phyloP scores from a whole-genome alignment of 768 basidiomycete species.

The Trametes sanguinea region DNA sequence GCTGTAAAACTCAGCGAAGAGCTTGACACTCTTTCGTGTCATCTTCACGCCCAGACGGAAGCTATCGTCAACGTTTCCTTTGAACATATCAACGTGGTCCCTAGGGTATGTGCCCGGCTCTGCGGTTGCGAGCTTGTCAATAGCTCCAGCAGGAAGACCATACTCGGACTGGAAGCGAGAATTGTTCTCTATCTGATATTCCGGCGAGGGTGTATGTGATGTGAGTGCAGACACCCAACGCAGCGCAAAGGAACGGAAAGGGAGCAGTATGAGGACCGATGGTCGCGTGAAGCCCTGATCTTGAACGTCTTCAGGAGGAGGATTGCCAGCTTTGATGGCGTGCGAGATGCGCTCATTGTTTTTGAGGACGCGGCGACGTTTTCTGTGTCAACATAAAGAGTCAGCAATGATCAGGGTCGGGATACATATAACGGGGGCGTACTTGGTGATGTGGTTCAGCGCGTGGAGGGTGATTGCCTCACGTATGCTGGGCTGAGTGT shows the following conservation, averaged over 20 bases:
- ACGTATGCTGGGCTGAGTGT: conserved; percentile 61
- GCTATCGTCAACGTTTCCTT: conserved; percentile 96
- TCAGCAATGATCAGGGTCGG: not conserved
- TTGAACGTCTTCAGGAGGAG: conserved; percentile 74
- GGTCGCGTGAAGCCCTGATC: conserved; percentile 99
- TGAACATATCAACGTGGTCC: conserved; percentile 93
- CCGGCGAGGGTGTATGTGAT: conserved; percentile 67
- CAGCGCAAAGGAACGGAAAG: conserved; percentile 87
- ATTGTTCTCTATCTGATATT: conserved; percentile 87
- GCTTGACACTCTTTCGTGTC: conserved; percentile 87
- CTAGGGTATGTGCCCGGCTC: conserved; percentile 76
- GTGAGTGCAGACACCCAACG: conserved; percentile 82
- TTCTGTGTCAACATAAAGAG: conserved; percentile 50
- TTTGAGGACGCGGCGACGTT: conserved; percentile 85
- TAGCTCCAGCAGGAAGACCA: conserved; percentile 71
- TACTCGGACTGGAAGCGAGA: conserved; percentile 83
- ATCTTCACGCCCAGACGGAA: conserved; percentile 92
- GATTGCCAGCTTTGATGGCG: conserved; percentile 55
- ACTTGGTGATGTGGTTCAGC: conserved; percentile 92
- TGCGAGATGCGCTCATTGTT: conserved; percentile 92
- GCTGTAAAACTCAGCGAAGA: conserved; percentile 89
- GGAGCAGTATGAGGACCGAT: conserved; percentile 87
- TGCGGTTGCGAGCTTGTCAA: conserved; percentile 78
- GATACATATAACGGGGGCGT: conserved; percentile 19
- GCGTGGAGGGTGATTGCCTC: conserved; percentile 78